Conservation (phyloP, 2,329 filamentous ascomycete genomes). For the Fusarium zealandicum region DNA sequence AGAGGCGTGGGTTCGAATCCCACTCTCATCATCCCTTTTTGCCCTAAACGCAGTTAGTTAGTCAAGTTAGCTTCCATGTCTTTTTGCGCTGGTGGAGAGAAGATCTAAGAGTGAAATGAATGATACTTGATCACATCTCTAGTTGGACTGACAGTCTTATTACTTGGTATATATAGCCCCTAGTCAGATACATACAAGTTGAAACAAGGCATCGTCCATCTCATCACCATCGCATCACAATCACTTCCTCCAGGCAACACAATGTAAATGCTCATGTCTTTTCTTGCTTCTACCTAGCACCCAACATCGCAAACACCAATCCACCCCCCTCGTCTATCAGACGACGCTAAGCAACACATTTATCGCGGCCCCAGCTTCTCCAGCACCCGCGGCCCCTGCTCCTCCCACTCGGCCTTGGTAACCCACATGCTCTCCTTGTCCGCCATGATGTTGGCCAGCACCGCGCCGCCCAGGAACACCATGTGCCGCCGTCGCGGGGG, state of each 20-base stretch:
- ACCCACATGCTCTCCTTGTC: conserved; percentile 99
- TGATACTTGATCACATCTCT: background rate
- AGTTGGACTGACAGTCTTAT: background rate
- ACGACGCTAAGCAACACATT: conserved; percentile 27
- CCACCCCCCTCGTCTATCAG: conserved; percentile 17
- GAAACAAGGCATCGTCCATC: background rate
- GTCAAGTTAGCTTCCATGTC: no score
- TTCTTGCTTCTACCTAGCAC: conserved; percentile 37
- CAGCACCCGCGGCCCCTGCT: conserved; percentile 83
- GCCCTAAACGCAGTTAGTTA: no score
- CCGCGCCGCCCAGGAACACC: conserved; percentile 98
- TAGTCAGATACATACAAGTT: no score
- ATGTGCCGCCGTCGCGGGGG: conserved; percentile 95
- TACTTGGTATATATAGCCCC: no score
- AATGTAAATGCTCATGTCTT: conserved; percentile 27
- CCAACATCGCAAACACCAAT: conserved; percentile 31
- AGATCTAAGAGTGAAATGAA: no score
- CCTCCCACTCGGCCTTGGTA: conserved; percentile 94
- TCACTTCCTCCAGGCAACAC: no score
- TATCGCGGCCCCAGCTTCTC: conserved; percentile 94
- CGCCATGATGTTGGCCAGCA: conserved; percentile 98
- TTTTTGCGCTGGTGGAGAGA: no score
- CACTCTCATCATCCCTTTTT: no score
- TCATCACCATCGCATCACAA: no score
- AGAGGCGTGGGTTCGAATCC: no score